Evolutionary conservation across 2,329 filamentous ascomycete species (phyloP).

Genomic region (Grosmannia clavigera): DNA sequence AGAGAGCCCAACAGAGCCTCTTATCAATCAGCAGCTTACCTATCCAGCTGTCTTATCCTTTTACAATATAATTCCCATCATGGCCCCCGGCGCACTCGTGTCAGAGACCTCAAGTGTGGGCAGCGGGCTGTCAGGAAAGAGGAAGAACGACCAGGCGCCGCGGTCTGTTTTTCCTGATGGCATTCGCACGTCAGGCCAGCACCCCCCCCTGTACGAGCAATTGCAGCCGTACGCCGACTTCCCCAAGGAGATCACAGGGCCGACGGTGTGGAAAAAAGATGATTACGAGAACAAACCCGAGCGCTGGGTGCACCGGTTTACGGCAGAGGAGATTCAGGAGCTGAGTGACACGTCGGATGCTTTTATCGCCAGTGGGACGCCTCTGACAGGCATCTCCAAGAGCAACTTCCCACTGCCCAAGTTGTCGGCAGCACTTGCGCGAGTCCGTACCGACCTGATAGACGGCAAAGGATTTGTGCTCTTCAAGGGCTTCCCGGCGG

Average conservation of each 20-base stretch:
- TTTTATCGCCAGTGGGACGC: conserved; percentile 52
- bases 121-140: conserved; percentile 13
- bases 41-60: neutral
- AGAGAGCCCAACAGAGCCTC: neutral
- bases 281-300: conserved; percentile 52
- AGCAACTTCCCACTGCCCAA: conserved; percentile 31
- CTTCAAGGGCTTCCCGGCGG: conserved; percentile 73
- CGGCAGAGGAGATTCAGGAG: conserved; percentile 52
- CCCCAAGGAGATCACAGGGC: conserved; percentile 56
- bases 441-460: conserved; percentile 34
- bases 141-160: conserved; percentile 19
- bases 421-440: conserved; percentile 22
- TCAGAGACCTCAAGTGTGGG: neutral
- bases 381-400: conserved; percentile 54
- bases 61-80: neutral
- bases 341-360: conserved; percentile 53
- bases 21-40: neutral
- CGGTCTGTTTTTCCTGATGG: conserved; percentile 32
- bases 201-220: conserved; percentile 52
- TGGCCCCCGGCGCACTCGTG: conserved; percentile 12
- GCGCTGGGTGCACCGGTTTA: conserved; percentile 62
- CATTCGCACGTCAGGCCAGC: conserved; percentile 52
- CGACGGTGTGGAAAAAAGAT: conserved; percentile 58
- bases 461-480: conserved; percentile 84
- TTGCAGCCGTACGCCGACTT: conserved; percentile 59